Percentiles rank a stretch among this genome's conserved stretches.
Evolutionary conservation across 106 monocot genomes (phyloP).

Genomic region (Apostasia ramifera): DNA sequence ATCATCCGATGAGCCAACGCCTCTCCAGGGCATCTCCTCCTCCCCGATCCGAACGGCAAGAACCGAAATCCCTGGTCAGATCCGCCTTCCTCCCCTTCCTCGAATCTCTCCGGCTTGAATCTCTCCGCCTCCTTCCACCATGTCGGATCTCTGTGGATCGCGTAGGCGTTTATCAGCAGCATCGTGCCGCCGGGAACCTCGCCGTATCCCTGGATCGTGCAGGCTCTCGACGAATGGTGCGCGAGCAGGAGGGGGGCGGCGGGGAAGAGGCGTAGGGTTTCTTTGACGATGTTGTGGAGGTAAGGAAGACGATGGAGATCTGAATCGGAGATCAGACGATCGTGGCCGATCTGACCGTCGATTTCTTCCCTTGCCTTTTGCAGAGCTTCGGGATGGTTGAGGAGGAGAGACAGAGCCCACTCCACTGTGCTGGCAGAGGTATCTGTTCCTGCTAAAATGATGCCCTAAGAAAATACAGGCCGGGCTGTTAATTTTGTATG

Average conservation of each 20-base stretch:
- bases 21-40: slow-evolving; percentile 35
- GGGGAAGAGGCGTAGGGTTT: slow-evolving; percentile 26
- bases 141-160: slow-evolving; percentile 15
- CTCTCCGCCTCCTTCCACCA: slow-evolving; percentile 6
- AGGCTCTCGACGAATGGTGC: slow-evolving; percentile 15
- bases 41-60: slow-evolving; percentile 27
- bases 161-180: slow-evolving; percentile 23
- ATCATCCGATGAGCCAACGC: slow-evolving; percentile 2
- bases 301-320: slow-evolving; percentile 29
- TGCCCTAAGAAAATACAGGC: not conserved
- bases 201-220: slow-evolving; percentile 14
- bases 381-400: slow-evolving; percentile 25
- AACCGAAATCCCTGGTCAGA: not conserved
- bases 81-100: not conserved
- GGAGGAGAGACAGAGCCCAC: slow-evolving; percentile 29
- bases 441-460: slow-evolving; percentile 22
- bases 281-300: slow-evolving; percentile 21
- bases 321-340: slow-evolving; percentile 11
- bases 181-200: slow-evolving; percentile 19
- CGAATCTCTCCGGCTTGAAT: slow-evolving; percentile 40
- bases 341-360: not conserved
- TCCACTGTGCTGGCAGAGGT: slow-evolving; percentile 16
- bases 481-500: too few relatives aligned
- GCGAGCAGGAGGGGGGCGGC: slow-evolving; percentile 15
- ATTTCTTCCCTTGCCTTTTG: slow-evolving; percentile 20